Conservation (phyloP, 169 alveolate species). For the Plasmodium vivax region DNA sequence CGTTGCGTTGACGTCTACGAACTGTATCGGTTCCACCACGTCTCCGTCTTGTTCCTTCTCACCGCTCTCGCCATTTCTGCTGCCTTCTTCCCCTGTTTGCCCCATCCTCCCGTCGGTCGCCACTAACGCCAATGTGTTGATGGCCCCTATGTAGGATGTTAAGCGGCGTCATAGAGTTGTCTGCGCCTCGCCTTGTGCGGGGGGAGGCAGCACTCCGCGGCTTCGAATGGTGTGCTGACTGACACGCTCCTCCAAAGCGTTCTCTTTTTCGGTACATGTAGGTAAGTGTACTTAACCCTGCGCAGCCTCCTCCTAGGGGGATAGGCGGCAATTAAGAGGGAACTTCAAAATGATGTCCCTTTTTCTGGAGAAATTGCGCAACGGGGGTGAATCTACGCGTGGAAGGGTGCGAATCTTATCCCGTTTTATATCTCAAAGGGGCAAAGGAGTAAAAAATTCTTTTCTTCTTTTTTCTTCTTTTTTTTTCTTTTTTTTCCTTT, state of each 20-base stretch:
- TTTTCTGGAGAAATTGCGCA: background rate
- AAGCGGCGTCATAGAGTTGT: background rate
- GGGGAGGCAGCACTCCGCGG: background rate
- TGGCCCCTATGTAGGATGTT: background rate
- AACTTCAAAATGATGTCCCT: background rate
- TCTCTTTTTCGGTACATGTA: background rate
- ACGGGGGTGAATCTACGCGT: background rate
- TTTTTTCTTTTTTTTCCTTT: background rate
- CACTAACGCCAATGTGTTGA: background rate
- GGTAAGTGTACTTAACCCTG: background rate
- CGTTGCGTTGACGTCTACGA: constrained; percentile 5
- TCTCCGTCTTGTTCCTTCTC: background rate
- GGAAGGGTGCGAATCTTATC: background rate
- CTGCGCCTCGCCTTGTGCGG: background rate
- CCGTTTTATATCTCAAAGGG: background rate
- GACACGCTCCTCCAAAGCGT: background rate
- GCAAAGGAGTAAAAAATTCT: background rate
- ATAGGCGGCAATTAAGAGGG: background rate
- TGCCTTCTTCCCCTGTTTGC: background rate
- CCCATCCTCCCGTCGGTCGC: background rate
- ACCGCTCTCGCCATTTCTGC: background rate
- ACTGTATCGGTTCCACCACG: constrained; percentile 6
- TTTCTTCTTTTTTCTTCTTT: too few relatives aligned
- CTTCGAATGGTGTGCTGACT: background rate
- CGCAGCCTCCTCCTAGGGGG: background rate